A percentile compares a stretch with the other conserved stretches of the same genome.
Conservation (phyloP, 352 stramenopile genomes). For the Globisporangium lucens region DNA sequence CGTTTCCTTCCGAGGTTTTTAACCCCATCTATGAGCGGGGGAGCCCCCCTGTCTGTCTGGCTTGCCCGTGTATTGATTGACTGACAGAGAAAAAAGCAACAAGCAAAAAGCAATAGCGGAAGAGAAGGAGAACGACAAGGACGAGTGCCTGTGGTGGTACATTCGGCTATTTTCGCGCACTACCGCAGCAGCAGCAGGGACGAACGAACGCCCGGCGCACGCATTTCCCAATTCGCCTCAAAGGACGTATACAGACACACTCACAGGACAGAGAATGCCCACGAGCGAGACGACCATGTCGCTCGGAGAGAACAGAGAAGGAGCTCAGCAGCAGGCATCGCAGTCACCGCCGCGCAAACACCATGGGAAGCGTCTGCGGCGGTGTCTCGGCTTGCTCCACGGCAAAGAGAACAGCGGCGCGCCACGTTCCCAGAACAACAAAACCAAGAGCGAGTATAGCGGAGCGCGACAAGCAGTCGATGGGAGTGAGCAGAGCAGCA, state of each 20-base stretch:
- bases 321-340: not conserved
- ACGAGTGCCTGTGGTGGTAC: not conserved
- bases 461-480: not conserved
- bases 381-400: conserved; percentile 6
- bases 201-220: not conserved
- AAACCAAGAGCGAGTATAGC: not conserved
- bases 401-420: not conserved
- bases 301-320: not conserved
- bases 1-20: conserved; percentile 1
- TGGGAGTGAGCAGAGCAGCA: not conserved
- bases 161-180: conserved; percentile 8
- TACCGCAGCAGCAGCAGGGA: not conserved
- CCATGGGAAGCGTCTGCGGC: conserved; percentile 12
- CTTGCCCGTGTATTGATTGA: not conserved
- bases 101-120: not conserved
- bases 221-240: conserved; percentile 5
- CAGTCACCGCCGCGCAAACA: not conserved
- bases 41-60: not conserved
- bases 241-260: not conserved
- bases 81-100: not conserved
- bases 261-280: not conserved
- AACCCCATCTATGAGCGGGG: not conserved
- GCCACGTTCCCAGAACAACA: not conserved
- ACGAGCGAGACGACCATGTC: conserved; percentile 1
- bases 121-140: not conserved